Percentiles rank a stretch among this genome's conserved stretches.
These are phyloP conservation scores for Eucalyptus rudis DNA, from an alignment of 345 rosid species.

Conservation along the genomic window DNA sequence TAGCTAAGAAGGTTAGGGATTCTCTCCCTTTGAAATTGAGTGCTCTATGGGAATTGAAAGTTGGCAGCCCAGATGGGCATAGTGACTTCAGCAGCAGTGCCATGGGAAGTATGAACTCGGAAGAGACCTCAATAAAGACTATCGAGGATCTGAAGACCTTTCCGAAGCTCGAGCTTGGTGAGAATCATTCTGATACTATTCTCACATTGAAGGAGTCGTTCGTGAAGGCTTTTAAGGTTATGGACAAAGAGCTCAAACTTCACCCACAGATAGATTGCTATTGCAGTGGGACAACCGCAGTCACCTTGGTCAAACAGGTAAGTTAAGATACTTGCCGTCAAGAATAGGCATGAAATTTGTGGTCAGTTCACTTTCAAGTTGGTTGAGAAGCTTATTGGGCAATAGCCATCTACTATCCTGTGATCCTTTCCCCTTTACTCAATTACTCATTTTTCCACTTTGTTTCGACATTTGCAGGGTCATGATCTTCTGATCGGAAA, in stretches of 20 bases:
- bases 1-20: slow-evolving; percentile 92
- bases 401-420: neutral
- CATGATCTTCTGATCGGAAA: slow-evolving; percentile 20
- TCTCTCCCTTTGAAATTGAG: slow-evolving; percentile 76
- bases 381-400: neutral
- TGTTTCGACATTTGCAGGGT: slow-evolving; percentile 4
- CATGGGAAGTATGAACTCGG: slow-evolving; percentile 34
- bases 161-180: slow-evolving; percentile 24
- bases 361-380: neutral
- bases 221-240: slow-evolving; percentile 80
- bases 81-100: slow-evolving; percentile 35
- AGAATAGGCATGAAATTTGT: neutral
- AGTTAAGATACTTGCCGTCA: neutral
- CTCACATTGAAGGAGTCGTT: slow-evolving; percentile 62
- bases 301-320: slow-evolving; percentile 92
- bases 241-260: slow-evolving; percentile 85
- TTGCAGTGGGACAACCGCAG: slow-evolving; percentile 99
- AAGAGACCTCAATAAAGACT: slow-evolving; percentile 42
- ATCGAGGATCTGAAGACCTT: slow-evolving; percentile 58
- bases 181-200: slow-evolving; percentile 44
- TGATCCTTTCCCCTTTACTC: neutral
- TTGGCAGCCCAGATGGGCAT: slow-evolving; percentile 31
- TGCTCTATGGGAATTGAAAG: slow-evolving; percentile 66
- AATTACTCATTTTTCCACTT: neutral
- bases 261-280: slow-evolving; percentile 70